Evolutionary conservation across 805 yeast genomes (phyloP), one percentile per base, ranked within the genome.

Genomic region (Myxozyma sirexii): DNA sequence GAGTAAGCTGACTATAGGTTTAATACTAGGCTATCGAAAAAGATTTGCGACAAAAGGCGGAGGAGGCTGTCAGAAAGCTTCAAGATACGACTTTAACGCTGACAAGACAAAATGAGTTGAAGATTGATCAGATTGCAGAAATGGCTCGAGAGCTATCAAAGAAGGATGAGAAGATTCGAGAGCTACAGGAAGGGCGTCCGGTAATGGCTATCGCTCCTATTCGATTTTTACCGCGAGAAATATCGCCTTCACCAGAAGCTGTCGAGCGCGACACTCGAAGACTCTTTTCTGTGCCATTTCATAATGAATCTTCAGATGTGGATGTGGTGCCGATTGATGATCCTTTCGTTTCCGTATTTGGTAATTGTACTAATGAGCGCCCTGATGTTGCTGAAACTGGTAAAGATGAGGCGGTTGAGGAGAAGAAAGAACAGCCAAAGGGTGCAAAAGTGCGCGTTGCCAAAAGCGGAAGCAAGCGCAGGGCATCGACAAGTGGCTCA

Each of bases 101-200:
- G 26, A 44, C 27, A 12, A 29, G 39, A 15, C 45, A 50, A 26
- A 47, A 27, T 17, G 57, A 53, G 27, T n/a, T 26, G 17, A 46
- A 48, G 17, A 17, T 21, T 6, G 43, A 13, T 5, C 55, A 54
- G 45, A 49, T 37, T 15, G 43, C 19, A 12, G 12, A 23, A 2
- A 26, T 53, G 7, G 15, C n/a, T 7, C 19, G 26, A 4, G 43
- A 49, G 33, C 26, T 53, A 24, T 26, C 26, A 4, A 29, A 41
- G 17, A 46, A 45, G 39, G 31, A 23, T 5, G 54, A 26, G n/a
- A 54, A 33, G 23, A 41, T 54, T 29, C 19, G 31, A 17, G 33
- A 44, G 37, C 26, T 56, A 21, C 38, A 44, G 38, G 47, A 42
- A 13, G 45, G 53, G 8, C 43, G 59, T 21, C 54, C 55, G 38